Evolutionary conservation across 2,329 filamentous ascomycete species (phyloP).

Genomic region (Colletotrichum sidae): DNA sequence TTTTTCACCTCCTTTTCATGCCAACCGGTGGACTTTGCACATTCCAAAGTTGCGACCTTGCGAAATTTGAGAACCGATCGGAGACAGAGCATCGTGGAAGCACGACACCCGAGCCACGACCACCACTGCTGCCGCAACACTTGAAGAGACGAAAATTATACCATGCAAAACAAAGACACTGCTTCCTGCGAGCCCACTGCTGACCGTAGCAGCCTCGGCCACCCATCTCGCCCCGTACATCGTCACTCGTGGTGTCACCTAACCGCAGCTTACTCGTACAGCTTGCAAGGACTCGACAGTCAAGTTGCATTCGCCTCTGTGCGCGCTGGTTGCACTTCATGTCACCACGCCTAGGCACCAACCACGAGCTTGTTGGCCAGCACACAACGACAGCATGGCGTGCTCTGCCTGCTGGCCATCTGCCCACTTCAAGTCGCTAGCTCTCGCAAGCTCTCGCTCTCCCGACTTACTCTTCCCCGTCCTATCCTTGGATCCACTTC

Average conservation of each 20-base stretch:
- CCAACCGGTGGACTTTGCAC: no score
- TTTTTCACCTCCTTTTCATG: no score
- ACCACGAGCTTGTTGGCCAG: constrained; percentile 3
- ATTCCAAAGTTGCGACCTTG: no score
- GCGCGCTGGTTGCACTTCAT: constrained; percentile 1
- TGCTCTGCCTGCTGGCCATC: not conserved
- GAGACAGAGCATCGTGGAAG: no score
- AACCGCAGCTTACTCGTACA: constrained; percentile 18
- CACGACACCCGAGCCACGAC: no score
- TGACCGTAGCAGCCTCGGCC: constrained; percentile 15
- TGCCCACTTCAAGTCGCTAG: constrained; percentile 5
- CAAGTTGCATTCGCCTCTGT: constrained; percentile 3
- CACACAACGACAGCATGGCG: constrained; percentile 12
- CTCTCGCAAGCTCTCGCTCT: constrained; percentile 1
- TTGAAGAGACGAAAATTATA: constrained; percentile 1
- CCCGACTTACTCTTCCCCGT: constrained; percentile 2
- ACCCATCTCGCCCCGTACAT: not conserved
- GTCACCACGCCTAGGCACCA: not conserved
- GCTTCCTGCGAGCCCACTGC: not conserved
- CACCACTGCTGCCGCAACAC: not conserved
- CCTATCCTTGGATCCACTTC: constrained; percentile 4
- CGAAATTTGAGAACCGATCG: no score
- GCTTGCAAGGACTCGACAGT: constrained; percentile 11
- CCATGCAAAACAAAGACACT: not conserved
- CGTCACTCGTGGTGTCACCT: constrained; percentile 15